Evolutionary conservation across 2,329 filamentous ascomycete genomes (phyloP).

Genomic region (Byssochlamys sp.): DNA sequence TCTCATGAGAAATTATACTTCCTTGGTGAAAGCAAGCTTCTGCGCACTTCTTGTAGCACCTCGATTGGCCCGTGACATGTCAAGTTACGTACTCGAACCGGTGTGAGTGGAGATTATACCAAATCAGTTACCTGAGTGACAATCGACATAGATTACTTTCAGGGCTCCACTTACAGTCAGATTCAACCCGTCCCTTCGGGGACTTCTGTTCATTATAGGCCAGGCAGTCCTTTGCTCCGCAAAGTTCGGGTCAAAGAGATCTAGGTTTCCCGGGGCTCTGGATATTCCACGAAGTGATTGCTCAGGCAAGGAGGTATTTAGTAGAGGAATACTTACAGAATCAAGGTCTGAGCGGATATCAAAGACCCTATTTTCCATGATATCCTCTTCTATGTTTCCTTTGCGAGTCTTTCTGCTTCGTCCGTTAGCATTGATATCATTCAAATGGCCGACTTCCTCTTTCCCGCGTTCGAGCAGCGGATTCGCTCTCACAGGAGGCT

Average conservation of each 20-base stretch:
- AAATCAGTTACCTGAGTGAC: not conserved
- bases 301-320: not conserved
- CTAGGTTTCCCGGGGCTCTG: not conserved
- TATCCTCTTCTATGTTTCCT: not conserved
- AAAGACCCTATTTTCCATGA: not conserved
- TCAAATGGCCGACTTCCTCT: not conserved
- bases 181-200: not conserved
- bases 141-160: not conserved
- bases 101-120: not conserved
- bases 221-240: not conserved
- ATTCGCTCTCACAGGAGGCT: not conserved
- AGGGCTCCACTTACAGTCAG: not conserved
- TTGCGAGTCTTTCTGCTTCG: not conserved
- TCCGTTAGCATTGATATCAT: not conserved
- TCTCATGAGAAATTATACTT: not conserved
- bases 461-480: not conserved
- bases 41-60: not conserved
- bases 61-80: not conserved
- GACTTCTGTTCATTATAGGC: not conserved
- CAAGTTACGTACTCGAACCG: not conserved
- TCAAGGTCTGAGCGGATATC: not conserved
- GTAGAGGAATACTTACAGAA: not conserved
- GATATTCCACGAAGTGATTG: not conserved
- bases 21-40: not conserved
- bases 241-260: not conserved